These are phyloP conservation scores for Alternaria consortialis DNA, from an alignment of 2,329 filamentous ascomycete species.

Conservation along the genomic window DNA sequence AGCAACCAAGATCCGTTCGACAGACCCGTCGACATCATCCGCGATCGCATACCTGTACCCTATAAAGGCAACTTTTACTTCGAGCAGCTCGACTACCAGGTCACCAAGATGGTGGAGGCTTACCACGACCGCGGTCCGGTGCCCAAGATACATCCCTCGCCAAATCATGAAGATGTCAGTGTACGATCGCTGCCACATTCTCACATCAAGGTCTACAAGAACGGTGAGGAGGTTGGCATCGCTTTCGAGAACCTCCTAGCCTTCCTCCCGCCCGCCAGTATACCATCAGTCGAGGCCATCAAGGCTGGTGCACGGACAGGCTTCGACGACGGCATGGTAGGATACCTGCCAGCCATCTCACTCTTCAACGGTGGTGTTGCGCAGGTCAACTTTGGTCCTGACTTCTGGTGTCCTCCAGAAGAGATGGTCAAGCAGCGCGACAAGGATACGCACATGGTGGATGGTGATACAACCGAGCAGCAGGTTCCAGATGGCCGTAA, in stretches of 20 bases:
- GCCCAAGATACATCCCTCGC: slow-evolving; percentile 75
- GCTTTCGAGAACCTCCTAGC: slow-evolving; percentile 87
- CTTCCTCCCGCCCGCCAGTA: slow-evolving; percentile 90
- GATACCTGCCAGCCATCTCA: slow-evolving; percentile 93
- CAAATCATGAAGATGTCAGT: slow-evolving; percentile 76
- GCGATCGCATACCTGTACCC: slow-evolving; percentile 92
- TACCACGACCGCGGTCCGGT: slow-evolving; percentile 60
- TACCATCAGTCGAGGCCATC: slow-evolving; percentile 71
- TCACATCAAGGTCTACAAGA: slow-evolving; percentile 90
- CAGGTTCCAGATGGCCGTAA: slow-evolving; percentile 40
- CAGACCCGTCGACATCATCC: slow-evolving; percentile 81
- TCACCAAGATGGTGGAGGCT: slow-evolving; percentile 84
- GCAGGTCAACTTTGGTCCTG: slow-evolving; percentile 91
- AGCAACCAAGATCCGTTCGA: slow-evolving; percentile 50
- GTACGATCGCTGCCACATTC: slow-evolving; percentile 87
- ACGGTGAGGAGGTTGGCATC: slow-evolving; percentile 84
- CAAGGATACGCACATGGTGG: slow-evolving; percentile 44
- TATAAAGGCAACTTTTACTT: slow-evolving; percentile 96
- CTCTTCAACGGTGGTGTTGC: slow-evolving; percentile 91
- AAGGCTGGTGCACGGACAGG: slow-evolving; percentile 82
- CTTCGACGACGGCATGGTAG: slow-evolving; percentile 92
- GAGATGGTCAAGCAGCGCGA: slow-evolving; percentile 59
- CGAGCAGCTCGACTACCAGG: slow-evolving; percentile 88
- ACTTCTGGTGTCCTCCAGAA: slow-evolving; percentile 88
- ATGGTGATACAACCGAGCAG: slow-evolving; percentile 23